Evolutionary conservation across 2,329 filamentous ascomycete genomes (phyloP), one percentile per base, ranked within the genome.

Genomic region (Trichoderma sp.): DNA sequence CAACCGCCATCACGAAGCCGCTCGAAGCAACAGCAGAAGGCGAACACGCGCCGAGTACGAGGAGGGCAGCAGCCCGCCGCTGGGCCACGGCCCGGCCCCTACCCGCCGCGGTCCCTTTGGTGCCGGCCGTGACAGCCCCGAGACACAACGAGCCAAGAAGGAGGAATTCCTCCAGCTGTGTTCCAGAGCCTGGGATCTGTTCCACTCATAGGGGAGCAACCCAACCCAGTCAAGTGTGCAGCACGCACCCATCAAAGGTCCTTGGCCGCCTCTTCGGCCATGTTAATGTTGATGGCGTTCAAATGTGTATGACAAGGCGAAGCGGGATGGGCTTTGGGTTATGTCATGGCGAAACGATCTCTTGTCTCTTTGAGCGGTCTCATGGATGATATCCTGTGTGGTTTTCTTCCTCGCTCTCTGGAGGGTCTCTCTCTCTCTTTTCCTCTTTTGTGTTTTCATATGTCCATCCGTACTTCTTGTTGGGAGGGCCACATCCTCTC

Each of bases 171-270:
- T 99, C 69, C 82, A 85, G 64, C 80, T 98, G 57, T 97, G 94
- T 75, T 88, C 92, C 70, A 84, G 92, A 73, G 95, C 95, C 9
- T 99, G 95, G 95, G 95, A 99, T 79, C 79, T 99, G 30, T 97
- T 98, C 78, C 95, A 98, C 81, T 97, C 93, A 68, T 97, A 80
- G 86, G 63, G 44, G n/a, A 39, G 44, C 6, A 17, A 39, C 17
- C 43, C 24, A 24, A 51, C 2, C 30, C 19, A 21, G 30, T 15
- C 45, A 21, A 9, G 12, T n/a, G 41, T 41, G 43, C 45, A 41
- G 24, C 17, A 41, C 24, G 44, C 30, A 47, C 30, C 30, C 28
- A 34, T 50, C 30, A 50, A 60, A 60, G 19, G 30, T 21, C 9
- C 21, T 45, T 54, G 50, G 34, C 41, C 44, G 19, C 60, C 17